A percentile compares a stretch with the other conserved stretches of the same genome.
Conservation (phyloP, 306 rosid species). For the Prunus dulcis region DNA sequence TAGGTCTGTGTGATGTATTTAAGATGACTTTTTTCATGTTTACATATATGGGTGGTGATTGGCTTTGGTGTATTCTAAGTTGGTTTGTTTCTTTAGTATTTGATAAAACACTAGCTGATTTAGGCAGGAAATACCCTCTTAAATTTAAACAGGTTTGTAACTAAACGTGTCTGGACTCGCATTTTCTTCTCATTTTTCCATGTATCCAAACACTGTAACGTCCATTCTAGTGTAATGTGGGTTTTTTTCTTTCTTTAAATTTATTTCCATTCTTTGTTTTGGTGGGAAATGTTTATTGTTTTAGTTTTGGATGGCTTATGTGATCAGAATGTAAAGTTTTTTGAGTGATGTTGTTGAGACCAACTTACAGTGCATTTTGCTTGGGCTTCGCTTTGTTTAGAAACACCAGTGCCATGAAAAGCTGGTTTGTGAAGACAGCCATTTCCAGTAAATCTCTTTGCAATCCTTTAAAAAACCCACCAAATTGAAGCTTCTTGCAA, state of each 20-base stretch:
- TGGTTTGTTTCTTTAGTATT: conserved; percentile 51
- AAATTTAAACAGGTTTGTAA: conserved; percentile 67
- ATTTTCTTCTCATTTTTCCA: conserved; percentile 29
- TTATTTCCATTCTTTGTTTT: conserved; percentile 13
- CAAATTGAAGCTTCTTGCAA: neutral
- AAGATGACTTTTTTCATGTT: conserved; percentile 48
- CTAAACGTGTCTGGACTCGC: conserved; percentile 44
- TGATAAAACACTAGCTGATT: conserved; percentile 49
- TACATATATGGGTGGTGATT: conserved; percentile 69
- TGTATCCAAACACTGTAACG: conserved; percentile 31
- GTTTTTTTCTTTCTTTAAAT: conserved; percentile 15
- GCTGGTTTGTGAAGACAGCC: neutral
- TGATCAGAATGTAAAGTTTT: neutral
- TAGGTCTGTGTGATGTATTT: conserved; percentile 92
- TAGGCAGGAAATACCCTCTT: conserved; percentile 58
- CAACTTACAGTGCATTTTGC: neutral
- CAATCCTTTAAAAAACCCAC: neutral
- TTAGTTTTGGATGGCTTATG: conserved; percentile 3
- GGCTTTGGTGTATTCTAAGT: conserved; percentile 59
- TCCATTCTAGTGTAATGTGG: conserved; percentile 45
- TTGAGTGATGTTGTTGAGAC: neutral
- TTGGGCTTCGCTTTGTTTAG: neutral
- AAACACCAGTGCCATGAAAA: neutral
- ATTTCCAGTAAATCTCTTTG: too few species aligned
- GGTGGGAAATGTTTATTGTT: neutral